Evolutionary conservation across 192 early-diverging fungal genomes (phyloP), one percentile per base, ranked within the genome.

Genomic region (Martensiomyces pterosporus): DNA sequence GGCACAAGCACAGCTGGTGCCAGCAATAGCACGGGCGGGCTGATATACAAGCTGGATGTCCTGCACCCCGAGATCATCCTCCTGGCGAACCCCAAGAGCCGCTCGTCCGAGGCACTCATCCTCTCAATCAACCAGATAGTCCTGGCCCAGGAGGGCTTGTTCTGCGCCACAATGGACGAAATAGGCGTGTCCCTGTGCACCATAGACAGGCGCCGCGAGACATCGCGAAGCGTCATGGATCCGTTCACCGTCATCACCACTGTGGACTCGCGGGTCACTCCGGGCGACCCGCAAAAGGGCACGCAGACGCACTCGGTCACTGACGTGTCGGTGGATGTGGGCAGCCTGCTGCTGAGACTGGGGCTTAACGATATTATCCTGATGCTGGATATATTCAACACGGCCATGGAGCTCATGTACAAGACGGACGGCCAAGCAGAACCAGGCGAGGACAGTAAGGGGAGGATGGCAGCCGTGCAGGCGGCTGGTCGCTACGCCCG

Each of bases 171-270:
- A 16, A 72, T 92, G 38, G 78, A 92, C 27, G 85, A 90, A 49
- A 78, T 92, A 33, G 88, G 91, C 32, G 90, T 97, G 80, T 88
- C 86, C 26, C 76, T 99, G 12, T 98, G 93, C 78, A 80, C 80
- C 9, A 90, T 97, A 82, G 86, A 92, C 55, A 83, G 80, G 40
- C 75, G 88, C 9, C 75, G 83, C 7, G 85, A 88, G 27, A 90
- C 93, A 0, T 76, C 76, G 4, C 58, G 96, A 16, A 81, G 85
- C 6, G 89, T 97, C 36, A 89, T 99, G 57, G 88, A 97, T 51
- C 88, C 88, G 35, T 94, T 95, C 64, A 84, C 94, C 40, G 62
- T 95, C 13, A 82, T 85, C 3, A 45, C 91, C 17, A 80, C 82
- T 0, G 82, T 92, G 82, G 92, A 94, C 52, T 82, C 77, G 25